phyloP scores from a whole-genome alignment of 1,284 basidiomycete genomes.

The Malassezia psittaci region DNA sequence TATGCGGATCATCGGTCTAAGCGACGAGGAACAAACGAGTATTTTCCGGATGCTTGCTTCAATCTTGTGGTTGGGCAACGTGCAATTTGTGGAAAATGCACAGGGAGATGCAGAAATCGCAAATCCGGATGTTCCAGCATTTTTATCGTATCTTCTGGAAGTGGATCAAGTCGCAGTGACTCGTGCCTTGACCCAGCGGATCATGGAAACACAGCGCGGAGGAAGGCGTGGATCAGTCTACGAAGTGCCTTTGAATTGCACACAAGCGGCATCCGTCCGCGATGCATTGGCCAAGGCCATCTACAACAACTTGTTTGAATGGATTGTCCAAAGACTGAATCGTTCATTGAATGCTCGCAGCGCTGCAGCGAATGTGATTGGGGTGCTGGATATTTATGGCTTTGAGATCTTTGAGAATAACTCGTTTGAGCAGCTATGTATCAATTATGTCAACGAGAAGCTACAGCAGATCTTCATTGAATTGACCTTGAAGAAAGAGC shows the following conservation, averaged over 20 bases:
- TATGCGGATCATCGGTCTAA: conserved; percentile 85
- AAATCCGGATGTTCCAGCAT: conserved; percentile 85
- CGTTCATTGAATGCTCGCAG: conserved; percentile 82
- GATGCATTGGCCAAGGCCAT: conserved; percentile 92
- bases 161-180: conserved; percentile 67
- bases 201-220: conserved; percentile 71
- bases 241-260: conserved; percentile 86
- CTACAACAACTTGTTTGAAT: conserved; percentile 98
- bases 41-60: conserved; percentile 88
- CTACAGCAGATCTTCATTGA: conserved; percentile 94
- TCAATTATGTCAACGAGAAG: conserved; percentile 99
- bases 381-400: conserved; percentile 80
- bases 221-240: conserved; percentile 88
- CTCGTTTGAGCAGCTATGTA: conserved; percentile 97
- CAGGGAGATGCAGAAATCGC: conserved; percentile 74
- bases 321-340: conserved; percentile 96
- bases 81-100: conserved; percentile 65
- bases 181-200: conserved; percentile 72
- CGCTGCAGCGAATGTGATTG: conserved; percentile 72
- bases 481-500: conserved; percentile 93
- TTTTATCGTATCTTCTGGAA: conserved; percentile 88
- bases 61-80: conserved; percentile 90
- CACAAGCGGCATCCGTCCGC: conserved; percentile 76
- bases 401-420: conserved; percentile 99
- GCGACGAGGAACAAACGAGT: conserved; percentile 71